A percentile compares a stretch with the other conserved stretches of the same genome.
phyloP scores from a whole-genome alignment of 176 grass and related monocot genomes.

The Urochloa ruziziensis region DNA sequence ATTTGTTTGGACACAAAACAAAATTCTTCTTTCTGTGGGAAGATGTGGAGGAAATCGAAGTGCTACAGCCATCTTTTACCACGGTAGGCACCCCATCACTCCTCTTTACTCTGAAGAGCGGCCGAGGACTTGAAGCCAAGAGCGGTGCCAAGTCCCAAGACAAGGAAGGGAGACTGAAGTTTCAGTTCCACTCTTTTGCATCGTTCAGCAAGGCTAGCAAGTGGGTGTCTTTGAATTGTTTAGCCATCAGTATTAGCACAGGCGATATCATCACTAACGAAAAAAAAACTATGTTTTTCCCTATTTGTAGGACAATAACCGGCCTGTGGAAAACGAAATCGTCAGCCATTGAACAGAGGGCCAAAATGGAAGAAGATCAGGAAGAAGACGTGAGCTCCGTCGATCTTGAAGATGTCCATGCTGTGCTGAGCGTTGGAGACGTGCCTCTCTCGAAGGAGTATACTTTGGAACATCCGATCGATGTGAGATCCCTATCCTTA shows the following conservation, averaged over 20 bases:
- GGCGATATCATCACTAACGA: not conserved
- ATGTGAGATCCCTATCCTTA: conserved; percentile 44
- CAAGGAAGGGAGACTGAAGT: conserved; percentile 76
- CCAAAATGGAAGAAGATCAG: conserved; percentile 66
- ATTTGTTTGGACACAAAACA: conserved; percentile 90
- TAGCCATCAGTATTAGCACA: not conserved
- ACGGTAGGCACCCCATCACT: conserved; percentile 63
- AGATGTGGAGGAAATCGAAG: conserved; percentile 75
- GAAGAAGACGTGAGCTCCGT: conserved; percentile 32
- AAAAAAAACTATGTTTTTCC: not conserved
- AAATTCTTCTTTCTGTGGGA: conserved; percentile 96
- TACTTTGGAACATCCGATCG: conserved; percentile 49
- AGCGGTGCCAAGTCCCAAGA: conserved; percentile 73
- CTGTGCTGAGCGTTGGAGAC: conserved; percentile 48
- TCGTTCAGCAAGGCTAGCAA: conserved; percentile 70
- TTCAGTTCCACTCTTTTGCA: conserved; percentile 90
- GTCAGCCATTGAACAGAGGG: conserved; percentile 44
- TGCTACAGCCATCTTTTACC: conserved; percentile 61
- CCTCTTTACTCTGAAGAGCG: conserved; percentile 61
- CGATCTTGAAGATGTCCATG: conserved; percentile 42
- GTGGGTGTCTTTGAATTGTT: conserved; percentile 25
- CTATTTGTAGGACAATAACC: conserved; percentile 53
- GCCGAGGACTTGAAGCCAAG: conserved; percentile 63
- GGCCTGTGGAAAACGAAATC: conserved; percentile 80
- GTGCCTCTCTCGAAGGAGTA: conserved; percentile 48